Conservation (phyloP, 2,329 filamentous ascomycete genomes). For the Aspergillus pseudoglaucus region DNA sequence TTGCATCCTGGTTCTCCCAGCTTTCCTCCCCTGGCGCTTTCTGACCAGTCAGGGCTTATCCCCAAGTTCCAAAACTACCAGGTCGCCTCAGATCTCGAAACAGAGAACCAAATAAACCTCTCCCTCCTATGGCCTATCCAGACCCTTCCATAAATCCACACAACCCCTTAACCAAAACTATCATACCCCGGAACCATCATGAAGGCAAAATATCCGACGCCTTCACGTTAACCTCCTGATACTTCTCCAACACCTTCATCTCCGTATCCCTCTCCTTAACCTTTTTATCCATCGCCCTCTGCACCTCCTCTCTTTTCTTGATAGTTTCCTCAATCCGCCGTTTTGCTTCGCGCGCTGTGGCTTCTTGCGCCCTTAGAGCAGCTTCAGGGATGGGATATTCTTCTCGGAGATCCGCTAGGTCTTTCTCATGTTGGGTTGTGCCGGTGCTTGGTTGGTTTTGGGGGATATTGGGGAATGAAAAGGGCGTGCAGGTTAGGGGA, state of each 20-base stretch:
- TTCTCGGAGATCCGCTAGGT: conserved; percentile 28
- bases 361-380: conserved; percentile 32
- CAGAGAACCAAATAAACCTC: too few species aligned
- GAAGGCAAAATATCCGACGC: conserved; percentile 23
- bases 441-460: conserved; percentile 24
- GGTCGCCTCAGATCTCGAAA: too few species aligned
- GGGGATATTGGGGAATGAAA: conserved; percentile 17
- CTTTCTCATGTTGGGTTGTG: conserved; percentile 15
- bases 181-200: conserved; percentile 8
- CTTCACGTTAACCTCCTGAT: conserved; percentile 35
- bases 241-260: conserved; percentile 37
- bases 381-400: conserved; percentile 31
- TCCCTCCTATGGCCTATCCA: too few species aligned
- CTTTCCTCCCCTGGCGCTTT: too few species aligned
- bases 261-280: conserved; percentile 37
- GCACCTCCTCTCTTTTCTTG: conserved; percentile 33
- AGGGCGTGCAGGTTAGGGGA: conserved; percentile 32
- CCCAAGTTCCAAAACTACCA: too few species aligned
- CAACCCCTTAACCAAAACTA: background rate
- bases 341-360: conserved; percentile 32
- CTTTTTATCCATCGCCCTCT: conserved; percentile 38
- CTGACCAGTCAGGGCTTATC: too few species aligned
- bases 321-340: conserved; percentile 31
- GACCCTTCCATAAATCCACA: background rate
- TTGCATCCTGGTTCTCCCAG: too few species aligned